phyloP scores from a whole-genome alignment of 192 early-diverging fungal species.

The Thoreauomyces humboldtii region DNA sequence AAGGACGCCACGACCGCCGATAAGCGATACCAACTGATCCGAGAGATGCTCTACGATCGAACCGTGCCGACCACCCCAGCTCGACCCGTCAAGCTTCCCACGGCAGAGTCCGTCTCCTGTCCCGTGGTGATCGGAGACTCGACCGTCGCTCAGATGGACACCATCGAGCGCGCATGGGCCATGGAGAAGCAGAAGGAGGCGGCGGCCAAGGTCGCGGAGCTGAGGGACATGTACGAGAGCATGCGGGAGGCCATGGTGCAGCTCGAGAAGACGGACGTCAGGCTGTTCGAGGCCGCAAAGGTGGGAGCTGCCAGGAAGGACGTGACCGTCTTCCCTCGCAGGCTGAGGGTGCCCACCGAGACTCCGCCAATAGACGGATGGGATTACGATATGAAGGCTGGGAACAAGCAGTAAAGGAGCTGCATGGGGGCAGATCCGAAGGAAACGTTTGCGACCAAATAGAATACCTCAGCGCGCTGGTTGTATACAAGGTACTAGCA shows the following conservation, averaged over 20 bases:
- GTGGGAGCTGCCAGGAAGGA: conserved; percentile 13
- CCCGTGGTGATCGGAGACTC: not conserved
- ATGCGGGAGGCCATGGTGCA: conserved; percentile 51
- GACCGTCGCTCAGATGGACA: conserved; percentile 13
- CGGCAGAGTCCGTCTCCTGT: not conserved
- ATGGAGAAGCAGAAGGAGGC: conserved; percentile 39
- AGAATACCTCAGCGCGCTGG: no score
- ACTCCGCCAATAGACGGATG: conserved; percentile 46
- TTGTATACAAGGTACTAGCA: no score
- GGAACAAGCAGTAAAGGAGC: conserved; percentile 5
- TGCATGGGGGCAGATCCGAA: no score
- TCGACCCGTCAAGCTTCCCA: not conserved
- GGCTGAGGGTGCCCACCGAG: conserved; percentile 46
- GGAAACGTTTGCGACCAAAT: no score
- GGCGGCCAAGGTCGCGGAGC: conserved; percentile 22
- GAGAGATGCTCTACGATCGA: conserved; percentile 31
- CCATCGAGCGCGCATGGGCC: conserved; percentile 43
- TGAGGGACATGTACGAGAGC: conserved; percentile 36
- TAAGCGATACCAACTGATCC: conserved; percentile 35
- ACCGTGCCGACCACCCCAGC: conserved; percentile 20
- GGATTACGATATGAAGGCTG: conserved; percentile 39
- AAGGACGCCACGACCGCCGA: conserved; percentile 22
- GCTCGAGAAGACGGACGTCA: conserved; percentile 38
- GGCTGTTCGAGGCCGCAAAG: conserved; percentile 46
- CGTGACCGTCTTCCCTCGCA: conserved; percentile 37